A percentile compares a stretch with the other conserved stretches of the same genome.
Evolutionary conservation across 2,329 filamentous ascomycete genomes (phyloP).

Genomic region (Ascochyta viciae-villosae): DNA sequence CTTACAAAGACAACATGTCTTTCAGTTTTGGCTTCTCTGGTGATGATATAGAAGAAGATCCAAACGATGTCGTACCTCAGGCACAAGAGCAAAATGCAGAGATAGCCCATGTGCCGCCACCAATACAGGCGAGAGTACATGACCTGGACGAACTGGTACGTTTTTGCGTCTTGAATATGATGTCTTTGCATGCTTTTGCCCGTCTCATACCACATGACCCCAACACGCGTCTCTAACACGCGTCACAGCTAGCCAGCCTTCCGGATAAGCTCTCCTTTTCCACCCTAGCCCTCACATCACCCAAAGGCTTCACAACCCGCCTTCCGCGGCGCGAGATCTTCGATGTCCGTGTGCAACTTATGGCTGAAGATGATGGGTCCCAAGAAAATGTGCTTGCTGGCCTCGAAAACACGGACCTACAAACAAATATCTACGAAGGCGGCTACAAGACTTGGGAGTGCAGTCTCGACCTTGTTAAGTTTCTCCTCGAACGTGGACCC

Average conservation of each 20-base stretch:
- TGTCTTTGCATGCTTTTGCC: neutral
- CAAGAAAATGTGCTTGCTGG: conserved; percentile 39
- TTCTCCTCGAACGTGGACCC: conserved; percentile 59
- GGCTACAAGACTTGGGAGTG: conserved; percentile 93
- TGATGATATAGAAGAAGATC: conserved; percentile 63
- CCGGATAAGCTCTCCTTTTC: conserved; percentile 78
- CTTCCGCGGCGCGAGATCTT: conserved; percentile 80
- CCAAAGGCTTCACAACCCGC: conserved; percentile 60
- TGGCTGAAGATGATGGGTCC: conserved; percentile 67
- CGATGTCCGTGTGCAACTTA: conserved; percentile 81
- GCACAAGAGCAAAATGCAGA: conserved; percentile 5
- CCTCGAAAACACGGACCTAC: conserved; percentile 70
- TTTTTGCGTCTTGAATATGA: conserved; percentile 2
- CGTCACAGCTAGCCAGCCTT: conserved; percentile 60
- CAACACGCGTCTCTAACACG: neutral
- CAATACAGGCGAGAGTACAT: conserved; percentile 51
- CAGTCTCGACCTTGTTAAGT: conserved; percentile 78
- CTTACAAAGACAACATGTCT: conserved; percentile 29
- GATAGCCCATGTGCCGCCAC: conserved; percentile 31
- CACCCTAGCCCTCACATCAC: conserved; percentile 66
- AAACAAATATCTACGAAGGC: conserved; percentile 83
- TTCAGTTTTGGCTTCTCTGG: conserved; percentile 67
- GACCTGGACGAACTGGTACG: conserved; percentile 58
- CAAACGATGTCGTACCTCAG: conserved; percentile 40
- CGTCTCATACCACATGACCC: neutral